Conservation (phyloP, 2,329 filamentous ascomycete species). For the Colletotrichum costaricense region DNA sequence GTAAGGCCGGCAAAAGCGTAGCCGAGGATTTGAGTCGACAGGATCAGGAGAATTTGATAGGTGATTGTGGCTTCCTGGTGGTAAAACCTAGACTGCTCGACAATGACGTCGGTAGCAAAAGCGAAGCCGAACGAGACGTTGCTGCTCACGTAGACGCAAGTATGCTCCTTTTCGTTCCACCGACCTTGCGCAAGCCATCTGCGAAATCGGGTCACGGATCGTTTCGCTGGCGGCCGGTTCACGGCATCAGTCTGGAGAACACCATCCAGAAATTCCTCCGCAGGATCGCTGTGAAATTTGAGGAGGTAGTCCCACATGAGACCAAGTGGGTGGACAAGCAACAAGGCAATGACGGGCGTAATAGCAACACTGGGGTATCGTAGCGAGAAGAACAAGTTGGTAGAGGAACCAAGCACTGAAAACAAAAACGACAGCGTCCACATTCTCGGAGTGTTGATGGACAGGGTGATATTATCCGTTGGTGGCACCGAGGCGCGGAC, state of each 20-base stretch:
- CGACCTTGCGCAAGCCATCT: conserved; percentile 82
- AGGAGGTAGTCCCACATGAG: conserved; percentile 81
- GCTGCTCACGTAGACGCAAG: conserved; percentile 89
- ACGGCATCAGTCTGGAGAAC: conserved; percentile 37
- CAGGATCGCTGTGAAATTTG: conserved; percentile 55
- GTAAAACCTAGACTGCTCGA: conserved; percentile 91
- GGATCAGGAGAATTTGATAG: conserved; percentile 84
- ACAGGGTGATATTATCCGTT: conserved; percentile 80
- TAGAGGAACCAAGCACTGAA: conserved; percentile 82
- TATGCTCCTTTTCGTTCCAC: conserved; percentile 92
- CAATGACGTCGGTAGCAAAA: conserved; percentile 90
- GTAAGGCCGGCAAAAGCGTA: conserved; percentile 89
- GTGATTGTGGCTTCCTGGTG: conserved; percentile 80
- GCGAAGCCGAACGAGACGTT: conserved; percentile 92
- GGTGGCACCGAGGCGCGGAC: conserved; percentile 84
- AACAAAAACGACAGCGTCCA: conserved; percentile 85
- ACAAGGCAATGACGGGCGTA: conserved; percentile 86
- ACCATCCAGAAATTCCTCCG: conserved; percentile 50
- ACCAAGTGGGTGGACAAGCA: conserved; percentile 87
- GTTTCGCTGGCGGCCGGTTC: conserved; percentile 13
- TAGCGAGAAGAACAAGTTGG: conserved; percentile 89
- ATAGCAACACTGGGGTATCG: conserved; percentile 92
- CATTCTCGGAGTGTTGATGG: conserved; percentile 90
- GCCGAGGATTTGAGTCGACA: conserved; percentile 88
- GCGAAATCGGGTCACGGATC: conserved; percentile 58